phyloP scores from a whole-genome alignment of 345 rosid genomes.

The Stellera chamaejasme region DNA sequence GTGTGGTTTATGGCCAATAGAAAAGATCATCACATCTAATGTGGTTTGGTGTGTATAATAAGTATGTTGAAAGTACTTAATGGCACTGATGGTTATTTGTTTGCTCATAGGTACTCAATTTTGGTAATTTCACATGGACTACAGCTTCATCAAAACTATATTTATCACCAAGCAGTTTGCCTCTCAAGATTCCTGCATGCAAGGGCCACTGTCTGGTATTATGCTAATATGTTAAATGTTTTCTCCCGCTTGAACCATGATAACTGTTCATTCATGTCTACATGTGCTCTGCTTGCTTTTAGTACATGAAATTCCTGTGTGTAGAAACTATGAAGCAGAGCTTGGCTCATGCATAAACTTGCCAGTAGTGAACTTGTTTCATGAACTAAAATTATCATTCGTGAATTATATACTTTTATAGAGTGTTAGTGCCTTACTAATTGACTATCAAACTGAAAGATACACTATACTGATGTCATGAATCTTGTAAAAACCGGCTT shows the following conservation, averaged over 20 bases:
- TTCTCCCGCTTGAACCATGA: not conserved
- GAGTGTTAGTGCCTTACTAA: too few relatives aligned
- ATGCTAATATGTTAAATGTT: conserved; percentile 9
- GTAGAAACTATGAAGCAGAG: not conserved
- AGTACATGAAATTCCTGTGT: not conserved
- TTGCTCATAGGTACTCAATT: conserved; percentile 59
- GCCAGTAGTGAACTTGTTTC: not conserved
- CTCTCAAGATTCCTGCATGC: conserved; percentile 94
- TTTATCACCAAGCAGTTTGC: conserved; percentile 88
- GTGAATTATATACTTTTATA: too few relatives aligned
- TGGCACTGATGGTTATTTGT: not conserved
- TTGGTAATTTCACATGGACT: conserved; percentile 76
- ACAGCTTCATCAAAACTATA: conserved; percentile 78
- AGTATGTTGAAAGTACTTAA: not conserved
- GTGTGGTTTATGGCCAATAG: not conserved
- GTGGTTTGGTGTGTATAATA: not conserved
- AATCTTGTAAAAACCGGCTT: too few relatives aligned
- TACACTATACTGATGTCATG: too few relatives aligned
- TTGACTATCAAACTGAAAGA: too few relatives aligned
- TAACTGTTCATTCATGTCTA: not conserved
- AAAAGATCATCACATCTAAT: too few relatives aligned
- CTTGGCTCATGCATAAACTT: not conserved
- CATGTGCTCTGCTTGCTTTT: not conserved
- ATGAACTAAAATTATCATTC: too few relatives aligned
- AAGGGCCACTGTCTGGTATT: conserved; percentile 91